Base-by-base conservation (phyloP, 768 basidiomycete genomes). In the Boletus sensibilis region DNA sequence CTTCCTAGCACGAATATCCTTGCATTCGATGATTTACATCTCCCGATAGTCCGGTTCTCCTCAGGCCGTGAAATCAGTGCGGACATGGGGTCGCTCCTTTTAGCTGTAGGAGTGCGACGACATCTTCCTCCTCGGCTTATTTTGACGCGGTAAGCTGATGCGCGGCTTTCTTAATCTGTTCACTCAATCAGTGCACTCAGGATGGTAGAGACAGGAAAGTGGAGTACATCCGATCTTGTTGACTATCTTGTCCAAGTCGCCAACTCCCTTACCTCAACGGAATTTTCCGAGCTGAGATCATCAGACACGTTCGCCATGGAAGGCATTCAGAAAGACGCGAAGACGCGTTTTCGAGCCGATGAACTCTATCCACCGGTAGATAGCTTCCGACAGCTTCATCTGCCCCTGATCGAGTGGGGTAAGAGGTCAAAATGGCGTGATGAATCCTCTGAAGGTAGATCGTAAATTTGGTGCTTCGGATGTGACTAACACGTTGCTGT, bases 321-420 rank as follows among this genome's bases (percentile, higher is more conserved):
- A 61, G 63, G 34, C 1, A 5, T 14, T 35, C 34, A 35, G 34
- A 35, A 35, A 16, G 34, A 60, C 18, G 41, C 59, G 1, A 57
- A 33, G 7, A n/a, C 64, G 13, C 75, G 89, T 21, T 81, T 75
- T 62, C 82, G 76, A 46, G 90, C 92, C 0, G 71, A 78, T 21
- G 82, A 90, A 50, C 76, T 98, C 16, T 97, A 94, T 65, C 94
- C 95, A 63, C 94, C 96, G 0, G 59, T 81, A 0, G 83, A 86
- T 23, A 73, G 76, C 2, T 83, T 94, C 52, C 79, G 88, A 11
- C 75, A 80, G 45, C 76, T 98, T 9, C 80, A 80, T 2, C 69
- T 98, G 11, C 91, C 92, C 2, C 65, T 95, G 4, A 78, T 98
- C 35, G 90, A 92, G 58, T 97, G 94, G 94, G 85, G 86, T 1